Evolutionary conservation across 108 stramenopile species (phyloP).

Genomic region (Epipyxis sp.): DNA sequence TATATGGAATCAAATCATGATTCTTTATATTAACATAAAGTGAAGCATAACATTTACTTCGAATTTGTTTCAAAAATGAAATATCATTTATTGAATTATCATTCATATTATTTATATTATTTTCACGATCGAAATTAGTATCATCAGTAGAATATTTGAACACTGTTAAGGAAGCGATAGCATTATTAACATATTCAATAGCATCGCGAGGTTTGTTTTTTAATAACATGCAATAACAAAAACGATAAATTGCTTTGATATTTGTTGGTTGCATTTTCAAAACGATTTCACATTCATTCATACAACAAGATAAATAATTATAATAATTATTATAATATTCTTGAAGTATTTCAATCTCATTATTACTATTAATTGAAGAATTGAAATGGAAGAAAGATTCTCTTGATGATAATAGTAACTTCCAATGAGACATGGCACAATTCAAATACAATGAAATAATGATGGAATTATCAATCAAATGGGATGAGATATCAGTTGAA

Average conservation of each 20-base stretch:
- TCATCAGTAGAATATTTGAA: no score
- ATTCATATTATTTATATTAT: no score
- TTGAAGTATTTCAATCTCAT: no score
- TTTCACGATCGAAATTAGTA: no score
- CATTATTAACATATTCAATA: not conserved
- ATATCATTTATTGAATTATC: no score
- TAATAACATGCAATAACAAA: not conserved
- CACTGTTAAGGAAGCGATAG: no score
- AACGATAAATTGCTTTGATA: constrained; percentile 1
- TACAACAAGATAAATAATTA: not conserved
- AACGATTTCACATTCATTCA: not conserved
- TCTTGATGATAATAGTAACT: not conserved
- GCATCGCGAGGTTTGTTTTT: not conserved
- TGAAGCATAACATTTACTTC: no score
- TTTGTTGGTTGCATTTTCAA: not conserved
- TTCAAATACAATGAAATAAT: not conserved
- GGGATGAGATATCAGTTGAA: not conserved
- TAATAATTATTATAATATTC: not conserved
- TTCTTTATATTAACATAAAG: no score
- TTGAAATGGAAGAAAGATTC: not conserved
- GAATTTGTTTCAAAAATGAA: no score
- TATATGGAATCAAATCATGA: no score
- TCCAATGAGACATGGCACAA: not conserved
- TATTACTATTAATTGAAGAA: no score
- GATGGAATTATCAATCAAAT: not conserved